Conservation (phyloP, 2,329 filamentous ascomycete genomes). For the Apiospora kogelbergensis region DNA sequence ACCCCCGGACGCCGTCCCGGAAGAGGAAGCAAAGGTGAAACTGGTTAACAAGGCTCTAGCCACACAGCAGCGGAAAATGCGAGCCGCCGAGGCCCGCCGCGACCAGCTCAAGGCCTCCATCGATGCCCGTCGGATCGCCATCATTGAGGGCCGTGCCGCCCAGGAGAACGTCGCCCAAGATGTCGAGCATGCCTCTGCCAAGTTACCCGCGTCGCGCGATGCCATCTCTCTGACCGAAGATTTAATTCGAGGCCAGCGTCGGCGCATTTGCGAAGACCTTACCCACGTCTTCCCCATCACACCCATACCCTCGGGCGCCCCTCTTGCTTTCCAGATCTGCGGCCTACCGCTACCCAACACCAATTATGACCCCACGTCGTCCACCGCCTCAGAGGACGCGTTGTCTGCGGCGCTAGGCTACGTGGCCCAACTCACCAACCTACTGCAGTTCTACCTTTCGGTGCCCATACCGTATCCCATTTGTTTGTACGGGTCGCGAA, state of each 20-base stretch:
- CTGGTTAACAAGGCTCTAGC: constrained; percentile 56
- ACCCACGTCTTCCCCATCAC: constrained; percentile 78
- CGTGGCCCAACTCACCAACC: constrained; percentile 71
- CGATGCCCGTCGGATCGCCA: constrained; percentile 63
- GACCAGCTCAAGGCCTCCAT: constrained; percentile 70
- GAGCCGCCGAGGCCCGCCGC: constrained; percentile 59
- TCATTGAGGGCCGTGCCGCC: constrained; percentile 59
- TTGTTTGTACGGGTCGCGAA: constrained; percentile 67
- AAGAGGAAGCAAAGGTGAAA: constrained; percentile 49
- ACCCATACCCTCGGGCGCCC: constrained; percentile 52
- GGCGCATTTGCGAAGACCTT: constrained; percentile 85
- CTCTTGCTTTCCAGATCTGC: constrained; percentile 83
- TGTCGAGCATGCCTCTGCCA: constrained; percentile 59
- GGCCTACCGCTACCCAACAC: constrained; percentile 79
- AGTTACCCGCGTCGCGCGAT: constrained; percentile 55
- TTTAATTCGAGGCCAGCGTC: constrained; percentile 78
- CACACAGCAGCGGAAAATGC: constrained; percentile 65
- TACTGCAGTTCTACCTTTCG: constrained; percentile 80
- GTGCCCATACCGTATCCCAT: constrained; percentile 81
- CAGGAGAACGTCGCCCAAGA: constrained; percentile 61
- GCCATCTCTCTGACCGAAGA: constrained; percentile 59
- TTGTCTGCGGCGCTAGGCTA: constrained; percentile 81
- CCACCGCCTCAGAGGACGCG: constrained; percentile 61
- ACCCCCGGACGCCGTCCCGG: constrained; percentile 42
- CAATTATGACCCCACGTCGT: constrained; percentile 57